Evolutionary conservation across 2,329 filamentous ascomycete genomes (phyloP).

Genomic region (Gliomastix tumulicola): DNA sequence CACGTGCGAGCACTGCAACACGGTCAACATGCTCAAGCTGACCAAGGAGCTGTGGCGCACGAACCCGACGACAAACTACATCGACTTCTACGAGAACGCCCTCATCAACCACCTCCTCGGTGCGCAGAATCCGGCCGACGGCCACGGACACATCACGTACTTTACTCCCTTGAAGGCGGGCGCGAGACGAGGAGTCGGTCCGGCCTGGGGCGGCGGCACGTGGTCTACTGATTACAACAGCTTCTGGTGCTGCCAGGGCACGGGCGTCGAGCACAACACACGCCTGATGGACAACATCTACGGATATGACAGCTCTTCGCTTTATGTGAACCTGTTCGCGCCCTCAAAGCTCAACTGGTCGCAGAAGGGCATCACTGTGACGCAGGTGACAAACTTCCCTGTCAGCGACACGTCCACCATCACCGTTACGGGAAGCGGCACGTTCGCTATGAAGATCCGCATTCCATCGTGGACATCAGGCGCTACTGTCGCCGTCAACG

Average conservation of each 20-base stretch:
- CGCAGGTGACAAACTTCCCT: slow-evolving; percentile 35
- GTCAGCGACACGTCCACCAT: slow-evolving; percentile 29
- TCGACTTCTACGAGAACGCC: slow-evolving; percentile 45
- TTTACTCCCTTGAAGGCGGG: slow-evolving; percentile 43
- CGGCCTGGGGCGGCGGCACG: slow-evolving; percentile 45
- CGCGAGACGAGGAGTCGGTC: slow-evolving; percentile 38
- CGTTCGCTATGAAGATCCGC: slow-evolving; percentile 29
- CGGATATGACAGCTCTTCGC: slow-evolving; percentile 28
- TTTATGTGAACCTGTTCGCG: slow-evolving; percentile 43
- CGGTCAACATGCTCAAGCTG: slow-evolving; percentile 50
- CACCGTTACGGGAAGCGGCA: slow-evolving; percentile 23
- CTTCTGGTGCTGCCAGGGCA: slow-evolving; percentile 48
- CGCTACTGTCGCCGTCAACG: slow-evolving; percentile 34
- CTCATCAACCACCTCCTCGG: slow-evolving; percentile 44
- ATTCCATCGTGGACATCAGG: slow-evolving; percentile 36
- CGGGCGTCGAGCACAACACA: slow-evolving; percentile 44
- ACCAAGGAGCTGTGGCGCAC: slow-evolving; percentile 41
- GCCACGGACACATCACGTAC: slow-evolving; percentile 44
- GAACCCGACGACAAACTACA: slow-evolving; percentile 37
- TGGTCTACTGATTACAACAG: slow-evolving; percentile 46
- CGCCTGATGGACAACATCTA: slow-evolving; percentile 47
- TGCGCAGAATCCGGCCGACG: slow-evolving; percentile 32
- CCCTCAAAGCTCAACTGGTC: slow-evolving; percentile 38
- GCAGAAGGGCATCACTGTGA: slow-evolving; percentile 27
- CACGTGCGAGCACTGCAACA: slow-evolving; percentile 45